Evolutionary conservation across 441 rosid species (phyloP).

Genomic region (Gossypium trilobum): DNA sequence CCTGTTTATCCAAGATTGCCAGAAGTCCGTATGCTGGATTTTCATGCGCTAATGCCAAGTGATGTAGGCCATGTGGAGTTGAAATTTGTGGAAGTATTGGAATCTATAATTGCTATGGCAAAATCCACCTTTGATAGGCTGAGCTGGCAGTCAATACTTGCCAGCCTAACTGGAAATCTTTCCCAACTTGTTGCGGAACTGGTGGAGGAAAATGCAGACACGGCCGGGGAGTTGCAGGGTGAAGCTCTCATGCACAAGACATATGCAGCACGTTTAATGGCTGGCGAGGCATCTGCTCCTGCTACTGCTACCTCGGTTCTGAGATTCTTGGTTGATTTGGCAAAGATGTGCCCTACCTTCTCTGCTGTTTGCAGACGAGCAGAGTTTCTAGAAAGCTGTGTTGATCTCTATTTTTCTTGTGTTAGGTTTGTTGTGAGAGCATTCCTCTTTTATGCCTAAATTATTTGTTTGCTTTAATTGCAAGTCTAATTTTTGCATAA

Average conservation of each 20-base stretch:
- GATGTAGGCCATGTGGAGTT: conserved; percentile 74
- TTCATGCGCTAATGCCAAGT: conserved; percentile 93
- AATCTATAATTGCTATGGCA: conserved; percentile 88
- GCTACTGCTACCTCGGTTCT: conserved; percentile 95
- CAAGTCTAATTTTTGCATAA: conserved; percentile 6
- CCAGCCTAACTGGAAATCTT: conserved; percentile 84
- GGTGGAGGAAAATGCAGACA: conserved; percentile 80
- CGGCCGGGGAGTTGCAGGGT: conserved; percentile 96
- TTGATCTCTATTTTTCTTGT: conserved; percentile 95
- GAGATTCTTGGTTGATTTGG: conserved; percentile 99
- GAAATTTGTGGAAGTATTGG: conserved; percentile 88
- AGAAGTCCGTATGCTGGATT: conserved; percentile 99
- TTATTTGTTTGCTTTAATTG: background rate
- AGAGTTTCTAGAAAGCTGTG: conserved; percentile 88
- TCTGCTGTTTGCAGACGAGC: conserved; percentile 87
- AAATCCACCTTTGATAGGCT: conserved; percentile 93
- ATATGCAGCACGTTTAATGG: conserved; percentile 97
- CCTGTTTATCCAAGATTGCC: conserved; percentile 96
- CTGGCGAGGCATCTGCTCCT: conserved; percentile 99
- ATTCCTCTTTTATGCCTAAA: conserved; percentile 13
- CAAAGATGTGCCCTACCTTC: conserved; percentile 94
- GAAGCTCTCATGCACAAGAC: conserved; percentile 99
- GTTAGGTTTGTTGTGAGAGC: conserved; percentile 58
- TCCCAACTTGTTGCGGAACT: conserved; percentile 93
- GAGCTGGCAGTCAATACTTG: conserved; percentile 77